Evolutionary conservation across 139 green algal genomes (phyloP).

Genomic region (Coccomyxa sp.): DNA sequence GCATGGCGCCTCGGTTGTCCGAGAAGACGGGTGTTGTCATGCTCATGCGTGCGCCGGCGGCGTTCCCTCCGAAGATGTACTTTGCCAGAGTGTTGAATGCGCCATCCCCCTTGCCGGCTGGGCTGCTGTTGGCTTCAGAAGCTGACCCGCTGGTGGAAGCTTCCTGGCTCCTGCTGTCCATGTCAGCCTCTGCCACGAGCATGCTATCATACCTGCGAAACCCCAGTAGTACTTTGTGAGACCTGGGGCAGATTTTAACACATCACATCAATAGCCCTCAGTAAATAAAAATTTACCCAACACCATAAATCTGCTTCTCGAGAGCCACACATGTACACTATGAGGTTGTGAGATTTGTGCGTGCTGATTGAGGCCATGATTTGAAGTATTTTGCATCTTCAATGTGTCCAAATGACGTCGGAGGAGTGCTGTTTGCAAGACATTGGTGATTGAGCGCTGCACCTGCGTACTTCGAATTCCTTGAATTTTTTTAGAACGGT

Average conservation of each 20-base stretch:
- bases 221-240: background rate
- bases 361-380: background rate
- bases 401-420: background rate
- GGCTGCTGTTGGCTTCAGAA: background rate
- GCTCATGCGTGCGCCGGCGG: conserved; percentile 12
- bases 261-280: background rate
- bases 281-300: background rate
- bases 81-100: conserved; percentile 23
- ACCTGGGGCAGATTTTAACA: background rate
- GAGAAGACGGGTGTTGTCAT: conserved; percentile 55
- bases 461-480: conserved; percentile 26
- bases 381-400: background rate
- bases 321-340: background rate
- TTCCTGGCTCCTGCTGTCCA: background rate
- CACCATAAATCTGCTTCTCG: background rate
- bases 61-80: conserved; percentile 34
- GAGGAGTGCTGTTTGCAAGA: background rate
- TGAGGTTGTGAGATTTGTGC: no score
- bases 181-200: conserved; percentile 16
- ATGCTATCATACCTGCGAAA: conserved; percentile 24
- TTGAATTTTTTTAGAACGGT: conserved; percentile 15
- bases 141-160: background rate
- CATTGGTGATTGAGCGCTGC: background rate
- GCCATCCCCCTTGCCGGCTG: background rate
- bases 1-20: conserved; percentile 26